These are phyloP conservation scores for Phytopythium boreale DNA, from an alignment of 352 stramenopile species.

Conservation along the genomic window DNA sequence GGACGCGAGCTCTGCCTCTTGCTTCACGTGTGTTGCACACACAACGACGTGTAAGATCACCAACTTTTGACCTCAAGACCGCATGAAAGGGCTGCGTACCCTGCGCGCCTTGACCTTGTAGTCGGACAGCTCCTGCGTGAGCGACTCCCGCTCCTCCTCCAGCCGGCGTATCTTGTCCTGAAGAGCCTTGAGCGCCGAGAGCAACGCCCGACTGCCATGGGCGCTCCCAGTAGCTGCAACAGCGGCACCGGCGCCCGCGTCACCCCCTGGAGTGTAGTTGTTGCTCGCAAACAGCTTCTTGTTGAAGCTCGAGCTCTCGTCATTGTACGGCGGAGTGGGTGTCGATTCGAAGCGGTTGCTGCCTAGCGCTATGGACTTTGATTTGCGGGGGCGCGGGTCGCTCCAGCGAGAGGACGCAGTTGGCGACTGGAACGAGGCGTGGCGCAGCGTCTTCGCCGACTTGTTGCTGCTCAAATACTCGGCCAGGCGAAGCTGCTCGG, in stretches of 20 bases:
- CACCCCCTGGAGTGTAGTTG: background rate
- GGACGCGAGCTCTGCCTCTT: conserved; percentile 45
- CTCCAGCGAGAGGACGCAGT: conserved; percentile 9
- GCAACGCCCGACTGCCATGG: conserved; percentile 61
- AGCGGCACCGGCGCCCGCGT: background rate
- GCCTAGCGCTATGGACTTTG: conserved; percentile 15
- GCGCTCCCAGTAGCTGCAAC: conserved; percentile 4
- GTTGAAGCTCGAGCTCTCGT: conserved; percentile 22
- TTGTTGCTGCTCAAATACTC: conserved; percentile 9
- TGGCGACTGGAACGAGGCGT: conserved; percentile 23
- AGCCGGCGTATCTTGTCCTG: conserved; percentile 76
- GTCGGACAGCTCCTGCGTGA: conserved; percentile 61
- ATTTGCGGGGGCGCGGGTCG: conserved; percentile 2
- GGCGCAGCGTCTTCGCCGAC: conserved; percentile 13
- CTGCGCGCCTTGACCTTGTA: conserved; percentile 49
- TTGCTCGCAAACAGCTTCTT: conserved; percentile 25
- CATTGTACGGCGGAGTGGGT: background rate
- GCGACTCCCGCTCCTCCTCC: conserved; percentile 56
- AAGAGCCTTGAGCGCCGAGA: conserved; percentile 72
- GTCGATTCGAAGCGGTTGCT: background rate
- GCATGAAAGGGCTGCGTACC: conserved; percentile 14
- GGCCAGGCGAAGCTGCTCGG: conserved; percentile 20
- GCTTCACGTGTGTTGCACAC: conserved; percentile 6
- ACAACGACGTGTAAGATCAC: background rate
- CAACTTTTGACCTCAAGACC: background rate